Conservation (phyloP, 208 protist species). For the Trypanosoma brucei region DNA sequence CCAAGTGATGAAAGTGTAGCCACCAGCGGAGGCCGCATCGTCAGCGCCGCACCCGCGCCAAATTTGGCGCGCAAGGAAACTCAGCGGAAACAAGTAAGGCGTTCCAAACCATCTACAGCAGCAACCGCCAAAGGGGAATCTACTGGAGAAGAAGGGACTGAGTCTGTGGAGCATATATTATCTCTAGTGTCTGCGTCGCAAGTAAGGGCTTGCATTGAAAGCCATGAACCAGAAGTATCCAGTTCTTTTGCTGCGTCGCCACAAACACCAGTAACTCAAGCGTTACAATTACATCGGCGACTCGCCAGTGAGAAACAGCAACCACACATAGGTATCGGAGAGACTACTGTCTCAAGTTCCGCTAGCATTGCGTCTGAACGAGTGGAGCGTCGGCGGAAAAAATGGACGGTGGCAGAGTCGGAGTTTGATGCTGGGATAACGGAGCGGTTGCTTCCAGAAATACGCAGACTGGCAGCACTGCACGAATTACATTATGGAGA, state of each 20-base stretch:
- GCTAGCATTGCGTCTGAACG: constrained; percentile 24
- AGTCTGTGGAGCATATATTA: too few species aligned
- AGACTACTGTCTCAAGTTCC: constrained; percentile 10
- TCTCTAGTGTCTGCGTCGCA: too few species aligned
- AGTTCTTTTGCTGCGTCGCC: background rate
- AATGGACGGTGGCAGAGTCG: constrained; percentile 46
- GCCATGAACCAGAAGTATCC: background rate
- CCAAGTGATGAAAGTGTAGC: too few species aligned
- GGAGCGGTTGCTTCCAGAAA: constrained; percentile 69
- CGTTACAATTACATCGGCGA: constrained; percentile 12
- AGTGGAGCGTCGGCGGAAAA: constrained; percentile 76
- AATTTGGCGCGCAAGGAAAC: too few species aligned
- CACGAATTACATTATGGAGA: constrained; percentile 86
- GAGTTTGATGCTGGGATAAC: constrained; percentile 79
- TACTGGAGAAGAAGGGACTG: too few species aligned
- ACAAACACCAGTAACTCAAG: background rate
- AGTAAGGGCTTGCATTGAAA: too few species aligned
- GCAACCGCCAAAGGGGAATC: too few species aligned
- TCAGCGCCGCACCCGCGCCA: too few species aligned
- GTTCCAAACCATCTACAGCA: too few species aligned
- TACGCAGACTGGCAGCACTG: constrained; percentile 62
- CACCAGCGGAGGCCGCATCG: too few species aligned
- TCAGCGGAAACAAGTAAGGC: too few species aligned
- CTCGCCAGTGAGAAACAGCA: constrained; percentile 7
- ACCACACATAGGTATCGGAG: background rate